A percentile compares a stretch with the other conserved stretches of the same genome.
Conservation (phyloP, 768 basidiomycete species). For the Lactarius akahatsu region DNA sequence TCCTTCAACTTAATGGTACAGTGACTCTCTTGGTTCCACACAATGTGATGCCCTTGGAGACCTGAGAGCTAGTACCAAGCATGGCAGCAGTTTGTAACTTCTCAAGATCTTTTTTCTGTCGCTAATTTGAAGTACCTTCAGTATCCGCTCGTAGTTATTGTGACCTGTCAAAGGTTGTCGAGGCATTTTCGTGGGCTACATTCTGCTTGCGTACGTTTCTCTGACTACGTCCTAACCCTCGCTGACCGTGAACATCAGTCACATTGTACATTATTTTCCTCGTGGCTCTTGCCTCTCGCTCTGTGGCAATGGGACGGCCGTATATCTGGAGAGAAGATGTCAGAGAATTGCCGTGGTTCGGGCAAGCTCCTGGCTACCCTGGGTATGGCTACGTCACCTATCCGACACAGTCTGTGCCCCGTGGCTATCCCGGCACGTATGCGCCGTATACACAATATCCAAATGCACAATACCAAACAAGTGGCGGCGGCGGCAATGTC, state of each 20-base stretch:
- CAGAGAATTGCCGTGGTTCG: slow-evolving; percentile 28
- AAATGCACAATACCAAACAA: slow-evolving; percentile 10
- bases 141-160: slow-evolving; percentile 30
- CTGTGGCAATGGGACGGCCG: slow-evolving; percentile 24
- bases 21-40: slow-evolving; percentile 22
- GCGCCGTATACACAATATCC: slow-evolving; percentile 9
- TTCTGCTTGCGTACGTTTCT: slow-evolving; percentile 25
- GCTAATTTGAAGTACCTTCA: not conserved
- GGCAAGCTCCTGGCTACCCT: slow-evolving; percentile 28
- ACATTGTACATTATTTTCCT: slow-evolving; percentile 27
- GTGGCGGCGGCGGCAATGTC: slow-evolving; percentile 16
- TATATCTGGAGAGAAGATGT: slow-evolving; percentile 29
- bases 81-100: slow-evolving; percentile 24
- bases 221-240: not conserved
- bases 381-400: slow-evolving; percentile 18
- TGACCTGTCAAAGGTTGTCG: slow-evolving; percentile 28
- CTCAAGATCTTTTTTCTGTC: not conserved
- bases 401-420: slow-evolving; percentile 15
- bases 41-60: slow-evolving; percentile 27
- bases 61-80: slow-evolving; percentile 19
- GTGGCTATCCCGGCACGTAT: slow-evolving; percentile 11
- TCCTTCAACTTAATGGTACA: slow-evolving; percentile 5
- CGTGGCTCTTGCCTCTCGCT: slow-evolving; percentile 21
- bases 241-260: slow-evolving; percentile 13
- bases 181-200: slow-evolving; percentile 29